phyloP scores from a whole-genome alignment of 192 early-diverging fungal species.

The Rhizophagus sp. region DNA sequence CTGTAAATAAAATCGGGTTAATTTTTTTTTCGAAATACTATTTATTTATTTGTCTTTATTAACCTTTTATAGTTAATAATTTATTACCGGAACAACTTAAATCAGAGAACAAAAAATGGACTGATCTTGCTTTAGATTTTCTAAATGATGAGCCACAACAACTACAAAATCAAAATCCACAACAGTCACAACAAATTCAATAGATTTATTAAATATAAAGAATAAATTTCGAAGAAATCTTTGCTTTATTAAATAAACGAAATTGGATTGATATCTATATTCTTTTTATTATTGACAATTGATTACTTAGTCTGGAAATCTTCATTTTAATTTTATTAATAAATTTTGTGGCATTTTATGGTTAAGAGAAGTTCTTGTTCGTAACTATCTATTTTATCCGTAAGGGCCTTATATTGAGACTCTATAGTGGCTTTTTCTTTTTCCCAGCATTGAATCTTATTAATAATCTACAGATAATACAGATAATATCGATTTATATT shows the following conservation, averaged over 20 bases:
- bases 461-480: neutral
- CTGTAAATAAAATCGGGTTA: neutral
- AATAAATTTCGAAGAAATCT: too few relatives aligned
- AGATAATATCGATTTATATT: neutral
- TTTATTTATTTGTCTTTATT: too few relatives aligned
- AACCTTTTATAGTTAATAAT: neutral
- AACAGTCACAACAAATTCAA: neutral
- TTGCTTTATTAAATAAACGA: too few relatives aligned
- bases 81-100: neutral
- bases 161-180: neutral
- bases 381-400: constrained; percentile 15
- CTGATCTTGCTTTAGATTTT: neutral
- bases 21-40: too few relatives aligned
- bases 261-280: too few relatives aligned
- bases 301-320: neutral
- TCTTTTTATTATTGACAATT: too few relatives aligned
- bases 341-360: neutral
- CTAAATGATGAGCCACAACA: neutral
- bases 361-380: constrained; percentile 11
- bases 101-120: neutral
- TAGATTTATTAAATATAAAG: neutral
- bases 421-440: constrained; percentile 2
- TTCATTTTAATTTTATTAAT: too few relatives aligned
- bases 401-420: constrained; percentile 2
- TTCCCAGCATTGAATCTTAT: constrained; percentile 1